These are phyloP conservation scores for Geotrichum fermentans DNA, from an alignment of 1,139 yeast species.

Conservation along the genomic window DNA sequence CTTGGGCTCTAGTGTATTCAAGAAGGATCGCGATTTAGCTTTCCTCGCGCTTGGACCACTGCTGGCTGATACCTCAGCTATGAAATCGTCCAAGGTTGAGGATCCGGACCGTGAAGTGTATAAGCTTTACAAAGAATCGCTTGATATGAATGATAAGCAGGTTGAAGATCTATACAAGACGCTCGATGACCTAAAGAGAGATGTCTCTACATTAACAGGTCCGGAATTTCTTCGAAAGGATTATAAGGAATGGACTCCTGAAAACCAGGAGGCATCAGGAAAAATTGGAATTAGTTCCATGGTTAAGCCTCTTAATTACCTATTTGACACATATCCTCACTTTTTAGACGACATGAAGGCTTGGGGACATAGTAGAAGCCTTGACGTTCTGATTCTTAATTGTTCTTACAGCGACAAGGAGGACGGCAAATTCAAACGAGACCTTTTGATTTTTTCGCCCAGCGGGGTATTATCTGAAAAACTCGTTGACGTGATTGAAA, in stretches of 20 bases:
- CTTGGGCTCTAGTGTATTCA: constrained; percentile 19
- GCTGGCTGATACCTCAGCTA: constrained; percentile 64
- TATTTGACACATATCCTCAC: constrained; percentile 41
- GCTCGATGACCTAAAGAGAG: constrained; percentile 54
- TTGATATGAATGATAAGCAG: constrained; percentile 7
- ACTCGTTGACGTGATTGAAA: constrained; percentile 34
- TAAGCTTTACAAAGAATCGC: constrained; percentile 34
- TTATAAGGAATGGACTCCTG: constrained; percentile 62
- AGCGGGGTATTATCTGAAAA: constrained; percentile 24
- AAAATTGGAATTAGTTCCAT: constrained; percentile 72
- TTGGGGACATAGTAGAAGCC: constrained; percentile 39
- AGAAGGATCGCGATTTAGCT: constrained; percentile 39
- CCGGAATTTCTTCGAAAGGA: constrained; percentile 70
- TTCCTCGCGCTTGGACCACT: constrained; percentile 61
- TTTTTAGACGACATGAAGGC: constrained; percentile 41
- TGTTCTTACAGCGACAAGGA: constrained; percentile 51
- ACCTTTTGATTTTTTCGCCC: constrained; percentile 44
- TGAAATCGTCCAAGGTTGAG: constrained; percentile 53
- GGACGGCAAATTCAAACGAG: constrained; percentile 49
- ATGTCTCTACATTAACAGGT: constrained; percentile 55
- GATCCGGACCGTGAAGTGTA: constrained; percentile 49
- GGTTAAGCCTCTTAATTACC: constrained; percentile 61
- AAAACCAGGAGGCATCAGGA: constrained; percentile 32
- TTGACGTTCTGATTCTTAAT: constrained; percentile 59
- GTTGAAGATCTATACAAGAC: constrained; percentile 20